phyloP scores from a whole-genome alignment of 768 basidiomycete genomes.

The Lepiota brunneoincarnata region DNA sequence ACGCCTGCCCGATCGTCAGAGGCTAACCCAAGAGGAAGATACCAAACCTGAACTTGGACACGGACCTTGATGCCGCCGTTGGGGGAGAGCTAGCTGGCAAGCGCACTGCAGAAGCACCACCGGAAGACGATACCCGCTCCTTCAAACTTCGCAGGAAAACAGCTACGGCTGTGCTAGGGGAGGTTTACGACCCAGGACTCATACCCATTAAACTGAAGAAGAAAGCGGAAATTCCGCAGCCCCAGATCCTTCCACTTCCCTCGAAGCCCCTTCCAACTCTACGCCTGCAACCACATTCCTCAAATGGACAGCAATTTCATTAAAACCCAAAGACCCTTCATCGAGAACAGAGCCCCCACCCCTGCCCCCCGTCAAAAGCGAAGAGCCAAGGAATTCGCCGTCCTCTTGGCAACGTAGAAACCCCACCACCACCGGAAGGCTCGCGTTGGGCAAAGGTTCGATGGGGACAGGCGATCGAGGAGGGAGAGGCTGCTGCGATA shows the following conservation, averaged over 20 bases:
- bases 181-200: conserved; percentile 78
- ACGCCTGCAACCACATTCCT: conserved; percentile 8
- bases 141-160: conserved; percentile 73
- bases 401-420: not conserved
- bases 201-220: conserved; percentile 67
- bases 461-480: conserved; percentile 24
- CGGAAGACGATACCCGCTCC: conserved; percentile 52
- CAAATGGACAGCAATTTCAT: conserved; percentile 23
- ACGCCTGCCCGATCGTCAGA: conserved; percentile 18
- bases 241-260: conserved; percentile 9
- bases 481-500: conserved; percentile 6
- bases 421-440: conserved; percentile 6
- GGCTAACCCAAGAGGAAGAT: conserved; percentile 19
- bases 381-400: conserved; percentile 1
- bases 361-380: not conserved
- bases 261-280: conserved; percentile 9
- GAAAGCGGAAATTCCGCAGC: conserved; percentile 35
- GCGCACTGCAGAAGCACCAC: conserved; percentile 21
- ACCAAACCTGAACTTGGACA: conserved; percentile 38
- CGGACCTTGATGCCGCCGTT: not conserved
- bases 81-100: not conserved
- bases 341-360: conserved; percentile 1
- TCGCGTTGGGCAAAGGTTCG: conserved; percentile 32
- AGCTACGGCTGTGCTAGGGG: conserved; percentile 58
- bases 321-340: conserved; percentile 16